These are phyloP conservation scores for Hygrocybe punicea DNA, from an alignment of 768 basidiomycete species.

Conservation along the genomic window DNA sequence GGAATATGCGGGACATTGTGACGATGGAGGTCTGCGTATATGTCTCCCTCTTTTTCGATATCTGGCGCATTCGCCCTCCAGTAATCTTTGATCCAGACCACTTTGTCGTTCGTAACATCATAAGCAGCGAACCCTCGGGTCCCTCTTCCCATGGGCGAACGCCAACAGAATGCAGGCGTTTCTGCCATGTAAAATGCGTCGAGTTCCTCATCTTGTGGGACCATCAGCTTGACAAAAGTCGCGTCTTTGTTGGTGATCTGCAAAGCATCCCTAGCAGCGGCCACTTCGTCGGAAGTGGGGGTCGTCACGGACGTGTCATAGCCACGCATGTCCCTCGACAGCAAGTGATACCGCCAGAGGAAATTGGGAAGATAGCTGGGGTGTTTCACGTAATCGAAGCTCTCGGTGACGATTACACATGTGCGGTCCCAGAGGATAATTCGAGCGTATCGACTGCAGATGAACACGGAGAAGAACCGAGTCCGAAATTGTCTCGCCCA, in stretches of 20 bases:
- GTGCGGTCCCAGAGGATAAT: slow-evolving; percentile 34
- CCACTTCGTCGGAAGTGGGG: slow-evolving; percentile 9
- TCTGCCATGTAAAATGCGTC: slow-evolving; percentile 16
- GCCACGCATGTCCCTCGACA: slow-evolving; percentile 19
- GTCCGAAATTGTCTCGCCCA: slow-evolving; percentile 27
- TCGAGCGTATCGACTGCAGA: slow-evolving; percentile 24
- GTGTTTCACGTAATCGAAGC: slow-evolving; percentile 22
- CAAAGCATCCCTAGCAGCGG: slow-evolving; percentile 9
- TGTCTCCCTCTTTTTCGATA: slow-evolving; percentile 16
- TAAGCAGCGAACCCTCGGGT: slow-evolving; percentile 19
- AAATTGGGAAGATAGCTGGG: slow-evolving; percentile 25
- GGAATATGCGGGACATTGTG: slow-evolving; percentile 22
- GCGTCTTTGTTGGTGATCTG: neutral
- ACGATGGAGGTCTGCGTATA: slow-evolving; percentile 7
- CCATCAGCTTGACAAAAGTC: slow-evolving; percentile 10
- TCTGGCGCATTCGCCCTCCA: slow-evolving; percentile 18
- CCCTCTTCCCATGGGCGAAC: slow-evolving; percentile 14
- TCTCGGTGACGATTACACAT: slow-evolving; percentile 28
- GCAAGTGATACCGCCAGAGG: slow-evolving; percentile 30
- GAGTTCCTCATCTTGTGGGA: slow-evolving; percentile 6
- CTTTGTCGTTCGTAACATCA: slow-evolving; percentile 8
- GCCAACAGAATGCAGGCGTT: slow-evolving; percentile 5
- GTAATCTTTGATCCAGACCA: slow-evolving; percentile 27
- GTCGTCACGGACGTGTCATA: slow-evolving; percentile 24
- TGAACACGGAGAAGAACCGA: slow-evolving; percentile 25